Evolutionary conservation across 345 rosid species (phyloP).

Genomic region (Arabis alpina): DNA sequence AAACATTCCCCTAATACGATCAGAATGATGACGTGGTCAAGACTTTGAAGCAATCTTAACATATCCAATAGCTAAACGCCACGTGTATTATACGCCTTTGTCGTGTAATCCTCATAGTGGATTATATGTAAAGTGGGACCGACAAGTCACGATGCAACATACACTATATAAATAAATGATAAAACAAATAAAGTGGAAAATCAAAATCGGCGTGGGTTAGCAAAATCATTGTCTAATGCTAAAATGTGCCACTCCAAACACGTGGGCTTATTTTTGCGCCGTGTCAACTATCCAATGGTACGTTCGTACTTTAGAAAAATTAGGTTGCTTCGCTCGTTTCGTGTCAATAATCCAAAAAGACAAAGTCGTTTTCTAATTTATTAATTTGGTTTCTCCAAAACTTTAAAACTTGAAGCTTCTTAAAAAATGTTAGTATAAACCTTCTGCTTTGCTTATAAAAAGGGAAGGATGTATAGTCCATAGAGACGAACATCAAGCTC

Average conservation of each 20-base stretch:
- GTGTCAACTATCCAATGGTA: conserved; percentile 36
- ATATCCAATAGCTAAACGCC: background rate
- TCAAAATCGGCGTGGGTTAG: conserved; percentile 35
- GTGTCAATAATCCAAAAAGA: conserved; percentile 34
- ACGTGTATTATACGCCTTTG: conserved; percentile 4
- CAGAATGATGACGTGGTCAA: conserved; percentile 20
- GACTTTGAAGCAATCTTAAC: conserved; percentile 18
- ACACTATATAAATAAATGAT: background rate
- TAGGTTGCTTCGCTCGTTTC: conserved; percentile 30
- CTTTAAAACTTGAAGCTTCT: background rate
- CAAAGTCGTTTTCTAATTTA: conserved; percentile 5
- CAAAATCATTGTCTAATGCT: conserved; percentile 35
- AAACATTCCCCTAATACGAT: background rate
- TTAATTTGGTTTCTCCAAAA: background rate
- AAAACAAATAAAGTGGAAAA: background rate
- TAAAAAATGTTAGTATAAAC: background rate
- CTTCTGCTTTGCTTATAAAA: conserved; percentile 26
- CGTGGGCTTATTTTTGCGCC: conserved; percentile 14
- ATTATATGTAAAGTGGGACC: conserved; percentile 9
- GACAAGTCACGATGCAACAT: background rate
- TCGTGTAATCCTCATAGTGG: conserved; percentile 24
- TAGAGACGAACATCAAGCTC: conserved; percentile 9
- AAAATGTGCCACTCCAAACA: conserved; percentile 25
- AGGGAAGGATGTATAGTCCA: background rate
- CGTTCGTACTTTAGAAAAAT: conserved; percentile 11